A percentile compares a stretch with the other conserved stretches of the same genome.
These are phyloP conservation scores for Staphylotrichum tortipilum DNA, from an alignment of 495 filamentous ascomycete species.

Conservation along the genomic window DNA sequence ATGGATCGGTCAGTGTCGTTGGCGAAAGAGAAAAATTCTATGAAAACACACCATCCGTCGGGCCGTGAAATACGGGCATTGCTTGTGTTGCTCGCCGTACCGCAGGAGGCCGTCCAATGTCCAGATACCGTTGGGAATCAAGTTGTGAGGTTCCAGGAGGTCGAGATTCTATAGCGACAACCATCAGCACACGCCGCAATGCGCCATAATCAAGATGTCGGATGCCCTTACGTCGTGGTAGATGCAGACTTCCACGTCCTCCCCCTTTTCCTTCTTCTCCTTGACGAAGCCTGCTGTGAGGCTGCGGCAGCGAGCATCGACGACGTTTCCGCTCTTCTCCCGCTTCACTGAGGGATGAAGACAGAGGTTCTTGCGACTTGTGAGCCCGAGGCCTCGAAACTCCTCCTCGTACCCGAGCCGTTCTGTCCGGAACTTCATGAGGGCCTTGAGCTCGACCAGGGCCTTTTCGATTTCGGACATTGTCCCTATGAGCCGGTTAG, in stretches of 20 bases:
- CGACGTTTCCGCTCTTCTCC: constrained; percentile 88
- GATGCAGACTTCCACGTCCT: constrained; percentile 86
- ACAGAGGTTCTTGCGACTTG: constrained; percentile 95
- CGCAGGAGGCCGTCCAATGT: constrained; percentile 80
- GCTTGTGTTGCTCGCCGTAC: constrained; percentile 91
- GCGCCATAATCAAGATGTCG: not conserved
- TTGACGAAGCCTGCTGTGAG: constrained; percentile 94
- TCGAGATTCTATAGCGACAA: constrained; percentile 71
- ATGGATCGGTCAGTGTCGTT: constrained; percentile 9
- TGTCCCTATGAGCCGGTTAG: constrained; percentile 38
- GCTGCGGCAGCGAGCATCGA: constrained; percentile 91
- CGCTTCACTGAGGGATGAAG: constrained; percentile 90
- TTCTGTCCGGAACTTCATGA: constrained; percentile 89
- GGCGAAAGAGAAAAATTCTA: not conserved
- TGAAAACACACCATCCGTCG: constrained; percentile 70
- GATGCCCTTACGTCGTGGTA: constrained; percentile 74
- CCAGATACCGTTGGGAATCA: constrained; percentile 90
- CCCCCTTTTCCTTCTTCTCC: constrained; percentile 89
- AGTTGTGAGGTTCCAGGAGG: constrained; percentile 84
- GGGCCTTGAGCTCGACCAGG: constrained; percentile 74
- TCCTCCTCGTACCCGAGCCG: constrained; percentile 84
- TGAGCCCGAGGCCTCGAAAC: constrained; percentile 83
- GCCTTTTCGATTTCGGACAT: constrained; percentile 97
- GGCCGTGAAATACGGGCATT: constrained; percentile 95
- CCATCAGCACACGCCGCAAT: constrained; percentile 6